Evolutionary conservation across 805 yeast species (phyloP).

Genomic region (Metschnikowia borealis): DNA sequence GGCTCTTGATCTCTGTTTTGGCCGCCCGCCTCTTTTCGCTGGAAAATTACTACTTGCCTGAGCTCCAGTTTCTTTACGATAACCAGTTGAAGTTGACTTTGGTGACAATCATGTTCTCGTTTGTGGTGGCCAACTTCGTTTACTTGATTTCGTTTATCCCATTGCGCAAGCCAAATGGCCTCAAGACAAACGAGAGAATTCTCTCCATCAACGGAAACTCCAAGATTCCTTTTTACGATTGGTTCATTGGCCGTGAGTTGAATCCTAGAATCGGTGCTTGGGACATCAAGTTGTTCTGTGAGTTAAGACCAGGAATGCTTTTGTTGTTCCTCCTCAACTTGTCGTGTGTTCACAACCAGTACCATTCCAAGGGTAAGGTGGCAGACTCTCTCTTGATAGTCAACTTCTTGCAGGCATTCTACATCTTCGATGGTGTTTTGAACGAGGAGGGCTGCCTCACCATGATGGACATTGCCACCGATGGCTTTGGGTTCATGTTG

Average conservation of each 20-base stretch:
- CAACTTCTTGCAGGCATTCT: constrained; percentile 67
- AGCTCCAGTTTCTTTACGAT: constrained; percentile 69
- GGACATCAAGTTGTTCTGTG: constrained; percentile 90
- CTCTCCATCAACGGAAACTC: constrained; percentile 87
- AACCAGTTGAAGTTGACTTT: constrained; percentile 63
- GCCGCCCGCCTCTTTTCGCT: constrained; percentile 46
- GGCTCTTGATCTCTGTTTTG: constrained; percentile 36
- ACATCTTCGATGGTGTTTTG: constrained; percentile 86
- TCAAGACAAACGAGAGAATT: constrained; percentile 59
- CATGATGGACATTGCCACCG: constrained; percentile 95
- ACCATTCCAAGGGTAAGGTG: constrained; percentile 52
- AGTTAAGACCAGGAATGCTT: constrained; percentile 89
- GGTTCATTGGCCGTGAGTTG: constrained; percentile 96
- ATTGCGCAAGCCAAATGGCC: constrained; percentile 45
- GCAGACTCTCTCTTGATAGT: constrained; percentile 72
- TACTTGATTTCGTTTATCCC: constrained; percentile 69
- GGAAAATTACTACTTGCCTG: constrained; percentile 64
- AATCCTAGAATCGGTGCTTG: constrained; percentile 84
- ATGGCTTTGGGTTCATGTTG: constrained; percentile 96
- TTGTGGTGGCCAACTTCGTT: constrained; percentile 57
- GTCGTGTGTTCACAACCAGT: constrained; percentile 80
- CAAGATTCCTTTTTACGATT: constrained; percentile 70
- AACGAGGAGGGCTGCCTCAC: constrained; percentile 86
- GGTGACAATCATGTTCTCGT: constrained; percentile 61
- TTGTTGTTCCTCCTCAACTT: constrained; percentile 78